These are phyloP conservation scores for Globisporangium sylvaticum DNA, from an alignment of 352 stramenopile genomes.

Conservation along the genomic window DNA sequence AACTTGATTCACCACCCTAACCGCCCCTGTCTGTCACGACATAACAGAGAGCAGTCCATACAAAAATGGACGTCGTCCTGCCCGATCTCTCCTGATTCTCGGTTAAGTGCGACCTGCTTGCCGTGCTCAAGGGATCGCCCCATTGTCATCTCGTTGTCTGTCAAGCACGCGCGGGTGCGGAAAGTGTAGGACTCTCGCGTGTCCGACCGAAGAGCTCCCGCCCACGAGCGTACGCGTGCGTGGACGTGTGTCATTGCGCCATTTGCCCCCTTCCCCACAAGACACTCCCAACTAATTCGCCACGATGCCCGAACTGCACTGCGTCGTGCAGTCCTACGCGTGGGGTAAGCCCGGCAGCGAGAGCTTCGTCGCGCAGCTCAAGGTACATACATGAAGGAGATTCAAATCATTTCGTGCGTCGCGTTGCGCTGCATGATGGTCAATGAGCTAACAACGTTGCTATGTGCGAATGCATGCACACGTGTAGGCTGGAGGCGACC, in stretches of 20 bases:
- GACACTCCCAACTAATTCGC: background rate
- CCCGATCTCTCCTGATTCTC: background rate
- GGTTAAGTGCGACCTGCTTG: background rate
- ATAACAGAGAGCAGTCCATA: background rate
- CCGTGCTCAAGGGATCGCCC: background rate
- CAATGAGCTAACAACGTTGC: background rate
- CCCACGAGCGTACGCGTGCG: background rate
- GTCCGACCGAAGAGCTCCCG: background rate
- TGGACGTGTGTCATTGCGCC: slow-evolving; percentile 3
- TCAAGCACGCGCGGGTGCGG: background rate
- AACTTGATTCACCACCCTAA: background rate
- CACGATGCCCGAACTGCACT: slow-evolving; percentile 76
- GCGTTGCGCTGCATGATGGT: background rate
- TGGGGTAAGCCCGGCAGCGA: slow-evolving; percentile 87
- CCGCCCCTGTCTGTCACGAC: background rate
- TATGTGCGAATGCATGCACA: background rate
- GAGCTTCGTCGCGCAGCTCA: slow-evolving; percentile 85
- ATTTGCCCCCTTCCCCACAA: slow-evolving; percentile 1
- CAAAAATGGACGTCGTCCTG: background rate
- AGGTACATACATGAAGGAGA: slow-evolving; percentile 37
- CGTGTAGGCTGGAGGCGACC: slow-evolving; percentile 39
- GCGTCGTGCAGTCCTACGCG: slow-evolving; percentile 86
- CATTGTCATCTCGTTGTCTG: slow-evolving; percentile 1
- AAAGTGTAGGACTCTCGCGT: slow-evolving; percentile 9
- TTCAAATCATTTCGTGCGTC: background rate